Evolutionary conservation across 345 rosid species (phyloP), one percentile per base, ranked within the genome.

Genomic region (Aquilaria yunnanensis): DNA sequence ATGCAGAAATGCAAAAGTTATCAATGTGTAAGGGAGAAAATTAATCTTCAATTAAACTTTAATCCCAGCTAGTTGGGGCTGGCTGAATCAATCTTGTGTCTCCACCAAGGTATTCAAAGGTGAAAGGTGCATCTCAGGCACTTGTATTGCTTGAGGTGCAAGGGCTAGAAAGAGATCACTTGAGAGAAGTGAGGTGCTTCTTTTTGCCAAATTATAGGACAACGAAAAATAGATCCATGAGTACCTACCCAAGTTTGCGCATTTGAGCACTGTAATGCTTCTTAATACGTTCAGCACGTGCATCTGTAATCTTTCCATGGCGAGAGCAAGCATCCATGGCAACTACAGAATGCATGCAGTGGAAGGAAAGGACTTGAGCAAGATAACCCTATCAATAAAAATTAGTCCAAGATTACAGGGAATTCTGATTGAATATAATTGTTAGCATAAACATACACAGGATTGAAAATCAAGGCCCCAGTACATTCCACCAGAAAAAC

Each of bases 251-350:
- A 76, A 63, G 73, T 83, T 82, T 85, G 54, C 81, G 88, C 75
- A 74, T 78, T 71, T 87, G 94, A 63, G 88, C 83, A 50, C 75
- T 77, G 72, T 80, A 87, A 70, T 89, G 83, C 74, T 89, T 89
- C 78, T 74, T 89, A 56, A 93, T 89, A 46, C 94, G 87, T 72
- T 80, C 81, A 49, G 97, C 93, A 30, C 98, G 93, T 58, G 93
- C 79, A 75, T 83, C 76, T 55, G 90, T 85, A 57, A 93, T 80
- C 45, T 67, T 83, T 66, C 96, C 96, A 73, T 85, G 97, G 77
- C 87, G 96, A 78, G 91, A 74, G 71, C 77, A 83, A 32, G 98
- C 88, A 83, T 93, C 98, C 56, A 93, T 80, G 0, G 98, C 97
- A 61, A 87, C 80, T 63, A 89, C 97, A 14, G 91, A 75, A 56